Conservation (phyloP, 345 rosid genomes). For the Conringia planisiliqua region DNA sequence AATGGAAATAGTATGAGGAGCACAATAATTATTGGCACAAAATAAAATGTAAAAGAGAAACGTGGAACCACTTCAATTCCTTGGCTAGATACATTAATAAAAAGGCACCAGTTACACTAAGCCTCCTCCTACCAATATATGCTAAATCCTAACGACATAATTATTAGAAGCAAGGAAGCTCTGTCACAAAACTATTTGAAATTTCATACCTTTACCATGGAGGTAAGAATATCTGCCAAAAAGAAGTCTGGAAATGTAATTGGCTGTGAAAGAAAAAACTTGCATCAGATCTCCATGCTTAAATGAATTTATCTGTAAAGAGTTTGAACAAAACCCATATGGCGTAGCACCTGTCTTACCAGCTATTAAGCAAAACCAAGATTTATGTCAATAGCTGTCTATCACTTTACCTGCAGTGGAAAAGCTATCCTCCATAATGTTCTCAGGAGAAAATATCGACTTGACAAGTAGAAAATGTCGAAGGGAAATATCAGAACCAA, state of each 20-base stretch:
- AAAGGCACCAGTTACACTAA: neutral
- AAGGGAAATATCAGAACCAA: conserved; percentile 85
- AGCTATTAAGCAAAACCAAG: neutral
- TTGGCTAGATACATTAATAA: neutral
- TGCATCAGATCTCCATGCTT: conserved; percentile 6
- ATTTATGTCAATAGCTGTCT: neutral
- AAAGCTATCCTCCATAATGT: conserved; percentile 87
- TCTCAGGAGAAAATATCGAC: conserved; percentile 83
- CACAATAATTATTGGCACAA: neutral
- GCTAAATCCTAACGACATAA: neutral
- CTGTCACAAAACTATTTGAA: neutral
- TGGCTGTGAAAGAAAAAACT: conserved; percentile 51
- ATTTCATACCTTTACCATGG: conserved; percentile 87
- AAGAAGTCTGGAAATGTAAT: conserved; percentile 95
- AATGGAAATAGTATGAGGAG: neutral
- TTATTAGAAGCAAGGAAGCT: neutral
- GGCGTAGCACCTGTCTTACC: neutral
- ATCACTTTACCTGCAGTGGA: conserved; percentile 82
- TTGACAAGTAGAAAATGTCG: conserved; percentile 82
- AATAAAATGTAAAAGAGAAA: neutral
- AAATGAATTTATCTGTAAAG: neutral
- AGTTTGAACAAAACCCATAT: neutral
- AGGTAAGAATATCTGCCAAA: conserved; percentile 91
- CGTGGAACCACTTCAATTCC: neutral
- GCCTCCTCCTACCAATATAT: conserved; percentile 1